Evolutionary conservation across 306 rosid species (phyloP).

Genomic region (Crotalaria pallida): DNA sequence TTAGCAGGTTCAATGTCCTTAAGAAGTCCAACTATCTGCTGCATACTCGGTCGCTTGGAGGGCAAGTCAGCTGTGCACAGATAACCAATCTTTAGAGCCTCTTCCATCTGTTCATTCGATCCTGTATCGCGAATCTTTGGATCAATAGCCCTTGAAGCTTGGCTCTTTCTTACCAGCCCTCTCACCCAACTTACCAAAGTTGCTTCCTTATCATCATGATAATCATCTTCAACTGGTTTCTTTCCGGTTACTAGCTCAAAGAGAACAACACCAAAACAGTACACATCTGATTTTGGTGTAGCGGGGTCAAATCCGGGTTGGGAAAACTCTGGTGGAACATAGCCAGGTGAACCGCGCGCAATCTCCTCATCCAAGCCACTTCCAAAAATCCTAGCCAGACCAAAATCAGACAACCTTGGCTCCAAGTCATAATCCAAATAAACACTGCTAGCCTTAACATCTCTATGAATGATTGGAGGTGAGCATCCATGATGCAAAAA

Average conservation of each 20-base stretch:
- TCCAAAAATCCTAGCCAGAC: constrained; percentile 84
- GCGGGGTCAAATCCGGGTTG: constrained; percentile 55
- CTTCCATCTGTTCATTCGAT: constrained; percentile 67
- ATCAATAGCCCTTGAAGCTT: constrained; percentile 63
- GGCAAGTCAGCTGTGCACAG: constrained; percentile 96
- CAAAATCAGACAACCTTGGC: constrained; percentile 93
- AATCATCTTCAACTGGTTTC: constrained; percentile 81
- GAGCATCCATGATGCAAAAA: constrained; percentile 98
- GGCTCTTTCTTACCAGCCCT: constrained; percentile 69
- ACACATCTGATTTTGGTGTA: constrained; percentile 88
- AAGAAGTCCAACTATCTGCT: constrained; percentile 95
- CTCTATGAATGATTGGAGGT: constrained; percentile 92
- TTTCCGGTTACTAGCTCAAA: constrained; percentile 86
- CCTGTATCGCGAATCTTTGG: constrained; percentile 66
- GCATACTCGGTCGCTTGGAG: constrained; percentile 92
- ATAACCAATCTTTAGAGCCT: constrained; percentile 90
- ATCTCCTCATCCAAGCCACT: constrained; percentile 80
- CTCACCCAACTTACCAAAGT: constrained; percentile 87
- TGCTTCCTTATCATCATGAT: constrained; percentile 69
- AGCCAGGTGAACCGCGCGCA: constrained; percentile 67
- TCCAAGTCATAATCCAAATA: constrained; percentile 85
- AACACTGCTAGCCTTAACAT: constrained; percentile 87
- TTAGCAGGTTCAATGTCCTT: constrained; percentile 76
- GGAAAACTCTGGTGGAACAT: constrained; percentile 79
- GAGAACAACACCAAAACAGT: constrained; percentile 85